Base-by-base conservation (phyloP, 1,284 basidiomycete species). In the Chalciporus sp. region DNA sequence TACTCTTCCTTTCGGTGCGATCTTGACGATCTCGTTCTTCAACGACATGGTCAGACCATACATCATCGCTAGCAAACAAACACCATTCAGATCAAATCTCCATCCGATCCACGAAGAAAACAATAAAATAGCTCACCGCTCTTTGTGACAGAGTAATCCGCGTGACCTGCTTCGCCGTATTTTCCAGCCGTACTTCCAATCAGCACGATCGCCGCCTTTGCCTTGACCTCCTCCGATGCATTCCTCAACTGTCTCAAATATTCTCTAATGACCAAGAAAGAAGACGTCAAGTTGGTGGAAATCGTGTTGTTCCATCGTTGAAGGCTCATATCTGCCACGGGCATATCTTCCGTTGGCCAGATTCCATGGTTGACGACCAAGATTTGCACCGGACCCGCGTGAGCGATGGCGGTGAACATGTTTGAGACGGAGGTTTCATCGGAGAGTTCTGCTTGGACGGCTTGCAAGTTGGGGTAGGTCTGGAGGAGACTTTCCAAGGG, bases 1-100 rank as follows among this genome's bases (percentile, higher is more conserved):
- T n/a, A 90, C 87, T 14, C 89, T 76, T 0, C 79, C 89, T 46
- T 68, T 75, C 0, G 88, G 86, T 0, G 86, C 87, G 57, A 90
- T 83, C 67, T 83, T 82, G 28, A 91, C 88, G 52, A 91, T 90
- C 68, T 92, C 89, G 65, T 90, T 91, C 71, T 91, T 90, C 57
- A 91, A 74, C 3, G 83, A 78, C 56, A 85, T 72, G 1, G 82
- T 81, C 39, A 91, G 68, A 1, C 88, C 89, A 57, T 88, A 85
- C 85, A 90, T 90, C 74, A 92, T 77, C 1, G 83, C 88, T 82
- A 53, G 16, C 11, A 57, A 62, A 35, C 53, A 48, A 49, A 61
- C 44, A 67, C 52, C 45, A 27, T n/a, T 58, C 10, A 49, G 42
- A 31, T 33, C 33, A 2, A 46, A 26, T 19, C 33, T 17, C 41